Percentiles rank a stretch among this genome's conserved stretches.
These are phyloP conservation scores for Fomitopsis schrenkii DNA, from an alignment of 1,284 basidiomycete species.

Conservation along the genomic window DNA sequence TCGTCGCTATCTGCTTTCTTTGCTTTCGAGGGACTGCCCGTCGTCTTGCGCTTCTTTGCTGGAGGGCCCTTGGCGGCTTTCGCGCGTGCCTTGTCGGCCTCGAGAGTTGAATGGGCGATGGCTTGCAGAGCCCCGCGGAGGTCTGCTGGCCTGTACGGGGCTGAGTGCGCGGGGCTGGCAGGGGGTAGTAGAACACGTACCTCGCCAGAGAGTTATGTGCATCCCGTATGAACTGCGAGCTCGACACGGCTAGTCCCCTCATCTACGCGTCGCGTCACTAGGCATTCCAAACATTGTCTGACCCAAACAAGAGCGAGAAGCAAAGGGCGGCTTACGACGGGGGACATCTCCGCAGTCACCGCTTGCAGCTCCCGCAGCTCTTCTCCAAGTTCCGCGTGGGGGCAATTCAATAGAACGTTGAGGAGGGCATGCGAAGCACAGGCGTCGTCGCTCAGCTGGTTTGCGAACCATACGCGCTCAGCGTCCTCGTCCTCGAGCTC, in stretches of 20 bases:
- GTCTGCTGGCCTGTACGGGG: conserved; percentile 46
- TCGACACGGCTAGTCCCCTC: conserved; percentile 57
- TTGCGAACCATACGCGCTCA: conserved; percentile 58
- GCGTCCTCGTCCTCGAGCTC: conserved; percentile 50
- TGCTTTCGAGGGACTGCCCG: conserved; percentile 17
- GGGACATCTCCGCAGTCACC: conserved; percentile 52
- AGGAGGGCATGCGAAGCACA: conserved; percentile 59
- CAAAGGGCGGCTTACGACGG: conserved; percentile 39
- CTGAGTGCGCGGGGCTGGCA: not conserved
- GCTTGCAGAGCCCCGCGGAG: conserved; percentile 46
- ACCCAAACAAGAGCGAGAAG: not conserved
- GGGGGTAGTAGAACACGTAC: conserved; percentile 25
- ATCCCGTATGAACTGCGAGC: conserved; percentile 44
- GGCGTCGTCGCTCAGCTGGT: conserved; percentile 62
- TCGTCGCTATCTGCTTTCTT: conserved; percentile 25
- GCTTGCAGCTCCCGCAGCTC: conserved; percentile 40
- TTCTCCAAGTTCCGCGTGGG: conserved; percentile 42
- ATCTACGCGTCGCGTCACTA: conserved; percentile 36
- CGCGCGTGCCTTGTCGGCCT: conserved; percentile 28
- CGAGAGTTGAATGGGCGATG: conserved; percentile 40
- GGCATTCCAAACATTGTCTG: not conserved
- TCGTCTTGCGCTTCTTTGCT: conserved; percentile 36
- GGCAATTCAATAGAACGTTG: conserved; percentile 56
- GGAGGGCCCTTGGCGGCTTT: conserved; percentile 26
- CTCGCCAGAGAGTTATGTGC: conserved; percentile 57